These are phyloP conservation scores for Gaeumannomyces tritici DNA, from an alignment of 2,329 filamentous ascomycete genomes.

Conservation along the genomic window DNA sequence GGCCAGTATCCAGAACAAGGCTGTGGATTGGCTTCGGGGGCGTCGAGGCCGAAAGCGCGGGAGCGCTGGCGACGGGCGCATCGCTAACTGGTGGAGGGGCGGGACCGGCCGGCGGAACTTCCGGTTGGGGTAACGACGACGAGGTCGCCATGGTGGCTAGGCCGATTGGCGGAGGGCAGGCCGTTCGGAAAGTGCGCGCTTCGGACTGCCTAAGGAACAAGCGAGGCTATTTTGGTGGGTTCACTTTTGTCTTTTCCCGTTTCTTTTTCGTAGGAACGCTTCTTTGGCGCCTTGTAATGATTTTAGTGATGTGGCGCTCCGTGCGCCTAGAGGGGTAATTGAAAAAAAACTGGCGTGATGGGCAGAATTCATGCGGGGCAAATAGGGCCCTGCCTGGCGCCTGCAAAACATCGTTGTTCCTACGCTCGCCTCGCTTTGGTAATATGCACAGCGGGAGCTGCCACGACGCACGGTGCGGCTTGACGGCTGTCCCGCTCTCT, in stretches of 20 bases:
- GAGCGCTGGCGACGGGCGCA: not conserved
- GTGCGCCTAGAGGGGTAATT: not conserved
- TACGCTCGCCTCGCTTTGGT: not conserved
- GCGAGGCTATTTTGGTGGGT: not conserved
- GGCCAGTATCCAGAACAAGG: slow-evolving; percentile 82
- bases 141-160: not conserved
- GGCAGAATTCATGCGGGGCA: not conserved
- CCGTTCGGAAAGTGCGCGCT: not conserved
- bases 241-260: not conserved
- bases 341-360: not conserved
- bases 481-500: not conserved
- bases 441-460: not conserved
- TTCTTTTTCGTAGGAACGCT: not conserved
- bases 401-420: not conserved
- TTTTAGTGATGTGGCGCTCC: not conserved
- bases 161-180: not conserved
- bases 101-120: not conserved
- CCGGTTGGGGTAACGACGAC: not conserved
- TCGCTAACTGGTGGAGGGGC: not conserved
- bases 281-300: not conserved
- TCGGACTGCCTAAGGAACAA: not conserved
- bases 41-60: not conserved
- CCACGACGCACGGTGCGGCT: not conserved
- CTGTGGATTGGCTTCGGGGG: slow-evolving; percentile 62
- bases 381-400: too few species aligned